Base-by-base conservation (phyloP, 352 stramenopile species). In the Hyaloperonospora brassicae region DNA sequence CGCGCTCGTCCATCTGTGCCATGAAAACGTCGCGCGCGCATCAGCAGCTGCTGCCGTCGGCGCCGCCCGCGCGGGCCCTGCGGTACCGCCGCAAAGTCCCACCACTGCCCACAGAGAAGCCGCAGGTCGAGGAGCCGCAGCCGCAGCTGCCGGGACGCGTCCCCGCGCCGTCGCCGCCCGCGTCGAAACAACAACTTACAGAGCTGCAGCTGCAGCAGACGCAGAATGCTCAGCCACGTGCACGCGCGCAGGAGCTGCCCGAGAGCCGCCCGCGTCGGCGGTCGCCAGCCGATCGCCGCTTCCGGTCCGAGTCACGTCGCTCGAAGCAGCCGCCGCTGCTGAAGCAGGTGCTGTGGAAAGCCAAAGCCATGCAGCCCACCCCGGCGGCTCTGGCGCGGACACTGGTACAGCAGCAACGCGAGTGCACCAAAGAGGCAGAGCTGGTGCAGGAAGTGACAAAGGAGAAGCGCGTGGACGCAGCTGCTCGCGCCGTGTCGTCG, bases 331-430 rank as follows among this genome's bases (percentile, higher is more conserved):
- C 52, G 8, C 38, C 47, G 5, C 49, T 79, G 30, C 52, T 82
- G n/a, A 85, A 84, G 65, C 72, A 84, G 48, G 36, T 84, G 34
- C 59, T 82, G 27, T 87, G 76, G 76, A 84, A 85, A 53, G 70
- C 66, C 39, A 87, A 87, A 53, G 34, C 25, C 2, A 50, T 58
- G 38, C 68, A 68, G 38, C 54, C 54, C 10, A 42, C 61, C 30
- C 42, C 52, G 5, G 25, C 23, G 1, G 38, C 45, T 9, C 22
- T 42, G 14, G 23, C 39, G 13, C 21, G 23, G 25, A 30, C 31
- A 34, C 27, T 61, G 13, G 49, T 7, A 47, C 41, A 59, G 41
- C 14, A 59, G 38, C 17, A 35, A n/a, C 25, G 39, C 12, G 46
- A 55, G 1, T 13, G 34, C 50, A 54, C 22, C 2, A 38, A 44